Evolutionary conservation across 768 basidiomycete genomes (phyloP).

Genomic region (Tephrocybe sp.): DNA sequence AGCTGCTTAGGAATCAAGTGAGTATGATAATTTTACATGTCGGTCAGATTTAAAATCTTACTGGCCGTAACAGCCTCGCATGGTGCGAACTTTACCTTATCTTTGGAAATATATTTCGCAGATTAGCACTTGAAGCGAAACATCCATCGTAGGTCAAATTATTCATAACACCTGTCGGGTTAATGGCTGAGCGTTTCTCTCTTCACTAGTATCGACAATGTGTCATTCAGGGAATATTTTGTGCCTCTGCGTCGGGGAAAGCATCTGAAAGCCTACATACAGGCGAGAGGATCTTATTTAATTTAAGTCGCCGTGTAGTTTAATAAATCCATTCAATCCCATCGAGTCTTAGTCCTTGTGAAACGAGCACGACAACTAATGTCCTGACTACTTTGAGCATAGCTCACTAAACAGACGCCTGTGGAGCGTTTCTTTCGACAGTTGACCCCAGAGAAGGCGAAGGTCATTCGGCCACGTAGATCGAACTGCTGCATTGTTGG

Average conservation of each 20-base stretch:
- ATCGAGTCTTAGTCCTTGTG: no score
- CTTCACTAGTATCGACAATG: slow-evolving; percentile 23
- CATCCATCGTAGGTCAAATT: slow-evolving; percentile 27
- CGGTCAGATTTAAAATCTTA: not conserved
- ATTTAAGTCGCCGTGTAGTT: no score
- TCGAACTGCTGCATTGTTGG: no score
- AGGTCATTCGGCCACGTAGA: no score
- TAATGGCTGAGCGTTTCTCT: not conserved
- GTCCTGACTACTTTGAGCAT: no score
- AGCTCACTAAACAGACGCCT: no score
- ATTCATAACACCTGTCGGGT: not conserved
- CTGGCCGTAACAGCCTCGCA: not conserved
- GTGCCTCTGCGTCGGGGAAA: slow-evolving; percentile 31
- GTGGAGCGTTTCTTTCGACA: no score
- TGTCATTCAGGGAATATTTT: slow-evolving; percentile 33
- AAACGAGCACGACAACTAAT: no score
- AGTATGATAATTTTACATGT: not conserved
- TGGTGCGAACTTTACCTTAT: slow-evolving; percentile 6
- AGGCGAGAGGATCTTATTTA: slow-evolving; percentile 14
- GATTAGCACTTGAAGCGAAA: slow-evolving; percentile 25
- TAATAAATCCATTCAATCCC: no score
- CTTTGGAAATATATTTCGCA: not conserved
- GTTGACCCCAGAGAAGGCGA: no score
- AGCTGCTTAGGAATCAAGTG: slow-evolving; percentile 6
- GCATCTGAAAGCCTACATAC: slow-evolving; percentile 28